Conservation (phyloP, 257 asterid genomes). For the Knoxia roxburghii region DNA sequence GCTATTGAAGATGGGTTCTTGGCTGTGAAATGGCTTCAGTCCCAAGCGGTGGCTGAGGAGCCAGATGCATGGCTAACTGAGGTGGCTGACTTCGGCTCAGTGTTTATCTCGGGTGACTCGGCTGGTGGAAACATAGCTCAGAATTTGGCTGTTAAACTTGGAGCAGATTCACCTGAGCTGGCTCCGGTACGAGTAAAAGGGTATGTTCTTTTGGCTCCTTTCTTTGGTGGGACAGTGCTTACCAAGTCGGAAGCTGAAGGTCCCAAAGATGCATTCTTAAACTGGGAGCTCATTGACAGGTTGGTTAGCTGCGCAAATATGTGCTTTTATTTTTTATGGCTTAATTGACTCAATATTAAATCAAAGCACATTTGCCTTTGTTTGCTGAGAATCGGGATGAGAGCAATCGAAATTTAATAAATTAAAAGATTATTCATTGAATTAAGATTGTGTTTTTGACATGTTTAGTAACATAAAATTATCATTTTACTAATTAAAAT, state of each 20-base stretch:
- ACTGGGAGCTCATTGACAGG: conserved; percentile 70
- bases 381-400: too few species aligned
- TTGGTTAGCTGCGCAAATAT: conserved; percentile 7
- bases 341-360: too few species aligned
- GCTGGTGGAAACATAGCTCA: conserved; percentile 79
- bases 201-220: conserved; percentile 59
- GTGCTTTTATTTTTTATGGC: neutral
- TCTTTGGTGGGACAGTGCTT: conserved; percentile 61
- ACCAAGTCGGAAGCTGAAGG: conserved; percentile 62
- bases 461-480: too few species aligned
- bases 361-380: too few species aligned
- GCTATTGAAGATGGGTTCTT: conserved; percentile 64
- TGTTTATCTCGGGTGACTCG: conserved; percentile 64
- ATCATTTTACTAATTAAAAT: too few species aligned
- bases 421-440: too few species aligned
- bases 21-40: conserved; percentile 62
- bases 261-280: conserved; percentile 64
- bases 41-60: conserved; percentile 39
- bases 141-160: conserved; percentile 49
- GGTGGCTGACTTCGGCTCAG: conserved; percentile 45
- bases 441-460: too few species aligned
- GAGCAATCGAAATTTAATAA: too few species aligned
- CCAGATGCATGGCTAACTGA: conserved; percentile 53
- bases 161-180: conserved; percentile 39
- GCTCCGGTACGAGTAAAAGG: conserved; percentile 66